Base-by-base conservation (phyloP, 1,139 yeast genomes). In the Fermentozyma sake region DNA sequence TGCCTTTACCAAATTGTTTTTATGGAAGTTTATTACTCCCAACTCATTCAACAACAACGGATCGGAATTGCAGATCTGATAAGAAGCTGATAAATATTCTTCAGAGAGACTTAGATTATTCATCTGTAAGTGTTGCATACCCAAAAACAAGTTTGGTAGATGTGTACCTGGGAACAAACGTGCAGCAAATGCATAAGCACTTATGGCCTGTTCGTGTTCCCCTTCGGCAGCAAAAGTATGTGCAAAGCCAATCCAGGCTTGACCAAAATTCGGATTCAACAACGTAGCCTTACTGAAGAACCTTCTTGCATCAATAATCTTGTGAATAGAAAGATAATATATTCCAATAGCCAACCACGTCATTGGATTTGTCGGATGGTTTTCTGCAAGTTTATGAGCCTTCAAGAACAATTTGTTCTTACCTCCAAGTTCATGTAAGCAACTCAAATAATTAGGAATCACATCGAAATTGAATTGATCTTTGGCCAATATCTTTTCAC, bases 201-300 rank as follows among this genome's bases (percentile, higher is more conserved):
- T 81, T 12, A 91, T 82, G 1, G 98, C 98, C 54, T 93, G 98
- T 52, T 93, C 99, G 48, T 93, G 97, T 55, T 93, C 99, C 7
- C 96, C 95, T 52, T 93, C 98, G 2, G 85, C 82, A 0, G 96
- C 96, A 69, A 87, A 93, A 0, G 98, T 89, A 50, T 91, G 97
- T 1, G 97, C 97, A 62, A 93, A 93, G 1, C 97, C 98, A 26
- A 93, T 79, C 98, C 98, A 93, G 1, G 97, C 96, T 31, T 85
- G 93, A 0, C 95, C 95, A 59, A 85, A 87, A 41, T 81, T 84
- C 1, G 98, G 95, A 42, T 86, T 82, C 40, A 89, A 58, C 42
- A 87, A 68, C 1, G 97, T 86, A 0, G 97, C 91, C 51, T 86
- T 89, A 31, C 93, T 79, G 54, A 89, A 93, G 50, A 75, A 86